Evolutionary conservation across 805 yeast genomes (phyloP).

Genomic region (Hanseniaspora meyeri): DNA sequence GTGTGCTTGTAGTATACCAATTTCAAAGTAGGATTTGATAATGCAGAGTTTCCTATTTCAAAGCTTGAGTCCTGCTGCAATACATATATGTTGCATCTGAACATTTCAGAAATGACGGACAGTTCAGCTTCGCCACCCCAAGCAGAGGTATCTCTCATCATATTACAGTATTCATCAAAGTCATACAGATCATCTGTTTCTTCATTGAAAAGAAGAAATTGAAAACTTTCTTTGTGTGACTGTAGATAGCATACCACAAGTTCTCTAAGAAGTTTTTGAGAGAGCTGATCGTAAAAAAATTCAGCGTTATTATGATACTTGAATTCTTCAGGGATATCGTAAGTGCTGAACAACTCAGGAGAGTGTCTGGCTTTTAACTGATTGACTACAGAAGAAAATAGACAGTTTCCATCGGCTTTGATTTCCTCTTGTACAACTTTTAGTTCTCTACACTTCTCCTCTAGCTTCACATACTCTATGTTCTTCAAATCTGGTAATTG

Average conservation of each 20-base stretch:
- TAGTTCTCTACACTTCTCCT: conserved; percentile 37
- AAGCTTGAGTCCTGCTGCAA: conserved; percentile 57
- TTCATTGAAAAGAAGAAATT: conserved; percentile 78
- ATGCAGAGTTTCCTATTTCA: conserved; percentile 24
- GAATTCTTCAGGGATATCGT: conserved; percentile 4
- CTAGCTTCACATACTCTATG: conserved; percentile 59
- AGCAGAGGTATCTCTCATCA: conserved; percentile 63
- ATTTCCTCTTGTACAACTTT: conserved; percentile 53
- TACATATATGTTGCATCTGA: conserved; percentile 60
- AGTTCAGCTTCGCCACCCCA: conserved; percentile 98
- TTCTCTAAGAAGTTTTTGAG: conserved; percentile 41
- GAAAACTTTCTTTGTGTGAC: conserved; percentile 51
- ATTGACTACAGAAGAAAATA: conserved; percentile 75
- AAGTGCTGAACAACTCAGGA: conserved; percentile 27
- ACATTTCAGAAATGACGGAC: conserved; percentile 63
- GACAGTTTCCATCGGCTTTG: conserved; percentile 86
- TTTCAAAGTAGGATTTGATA: conserved; percentile 40
- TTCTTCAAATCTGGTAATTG: conserved; percentile 53
- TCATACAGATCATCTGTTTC: conserved; percentile 50
- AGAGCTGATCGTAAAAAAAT: conserved; percentile 2
- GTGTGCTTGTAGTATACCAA: conserved; percentile 74
- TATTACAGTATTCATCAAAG: conserved; percentile 53
- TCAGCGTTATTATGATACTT: not conserved
- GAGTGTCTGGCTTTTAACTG: conserved; percentile 51
- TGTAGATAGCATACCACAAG: conserved; percentile 57